A percentile compares a stretch with the other conserved stretches of the same genome.
phyloP scores from a whole-genome alignment of 2,329 filamentous ascomycete genomes.

The Exophiala aquamarina region DNA sequence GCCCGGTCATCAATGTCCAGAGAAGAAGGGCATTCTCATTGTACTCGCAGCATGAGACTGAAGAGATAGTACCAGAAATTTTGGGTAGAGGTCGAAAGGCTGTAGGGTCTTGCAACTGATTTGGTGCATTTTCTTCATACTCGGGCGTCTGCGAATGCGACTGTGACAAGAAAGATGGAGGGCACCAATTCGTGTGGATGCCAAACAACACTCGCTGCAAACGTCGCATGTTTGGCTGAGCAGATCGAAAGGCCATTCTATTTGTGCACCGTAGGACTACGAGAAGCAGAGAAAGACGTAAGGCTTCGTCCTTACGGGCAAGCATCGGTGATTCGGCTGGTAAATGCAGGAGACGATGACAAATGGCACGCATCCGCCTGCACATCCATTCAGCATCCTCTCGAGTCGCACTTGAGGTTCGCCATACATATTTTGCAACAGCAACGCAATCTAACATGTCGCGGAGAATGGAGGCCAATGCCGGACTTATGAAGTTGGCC shows the following conservation, averaged over 20 bases:
- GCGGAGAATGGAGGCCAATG: conserved; percentile 5
- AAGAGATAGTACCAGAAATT: conserved; percentile 9
- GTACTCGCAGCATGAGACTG: not conserved
- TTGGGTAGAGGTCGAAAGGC: too few species aligned
- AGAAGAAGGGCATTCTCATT: conserved; percentile 12
- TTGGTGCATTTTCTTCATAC: too few species aligned
- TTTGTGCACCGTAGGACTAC: conserved; percentile 11
- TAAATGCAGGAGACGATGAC: conserved; percentile 8
- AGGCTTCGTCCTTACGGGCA: conserved; percentile 5
- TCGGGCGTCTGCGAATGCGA: too few species aligned
- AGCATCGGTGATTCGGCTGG: not conserved
- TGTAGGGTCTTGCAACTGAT: too few species aligned
- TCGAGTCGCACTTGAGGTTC: conserved; percentile 8
- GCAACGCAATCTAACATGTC: conserved; percentile 16
- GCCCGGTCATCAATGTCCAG: conserved; percentile 15
- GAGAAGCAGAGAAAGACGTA: conserved; percentile 9
- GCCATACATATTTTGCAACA: conserved; percentile 18
- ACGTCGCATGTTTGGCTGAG: conserved; percentile 15
- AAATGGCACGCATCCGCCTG: conserved; percentile 11
- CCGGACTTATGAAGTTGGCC: conserved; percentile 1
- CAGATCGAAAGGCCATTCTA: conserved; percentile 11
- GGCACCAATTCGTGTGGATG: conserved; percentile 30
- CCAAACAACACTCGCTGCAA: conserved; percentile 27
- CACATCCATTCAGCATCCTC: conserved; percentile 19
- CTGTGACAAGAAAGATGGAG: too few species aligned